These are phyloP conservation scores for Volvox reticuliferus DNA, from an alignment of 139 green algal species.

Conservation along the genomic window DNA sequence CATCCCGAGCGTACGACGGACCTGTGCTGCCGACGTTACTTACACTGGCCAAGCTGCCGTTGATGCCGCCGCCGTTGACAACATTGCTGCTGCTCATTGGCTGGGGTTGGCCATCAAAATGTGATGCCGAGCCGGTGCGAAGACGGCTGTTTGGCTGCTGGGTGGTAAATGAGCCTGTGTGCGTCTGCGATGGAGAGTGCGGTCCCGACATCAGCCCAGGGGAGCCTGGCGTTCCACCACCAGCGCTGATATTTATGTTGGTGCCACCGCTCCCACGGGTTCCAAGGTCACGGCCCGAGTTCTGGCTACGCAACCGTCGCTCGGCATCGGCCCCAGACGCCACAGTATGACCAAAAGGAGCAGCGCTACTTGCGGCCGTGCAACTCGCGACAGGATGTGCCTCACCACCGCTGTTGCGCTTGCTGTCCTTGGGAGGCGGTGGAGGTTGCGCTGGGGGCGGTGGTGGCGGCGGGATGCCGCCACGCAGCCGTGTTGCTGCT, in stretches of 20 bases:
- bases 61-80: neutral
- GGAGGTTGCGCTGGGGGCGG: slow-evolving; percentile 5
- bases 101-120: neutral
- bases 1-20: slow-evolving; percentile 22
- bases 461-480: slow-evolving; percentile 26
- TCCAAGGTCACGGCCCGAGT: neutral
- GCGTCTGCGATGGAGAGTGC: neutral
- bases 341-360: neutral
- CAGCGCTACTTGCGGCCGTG: neutral
- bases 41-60: neutral
- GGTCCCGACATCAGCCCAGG: neutral
- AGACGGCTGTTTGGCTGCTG: slow-evolving; percentile 21
- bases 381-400: neutral
- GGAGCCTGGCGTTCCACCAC: neutral
- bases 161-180: neutral
- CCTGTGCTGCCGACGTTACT: neutral
- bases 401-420: slow-evolving; percentile 13
- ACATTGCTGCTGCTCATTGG: neutral
- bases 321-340: neutral
- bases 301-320: neutral
- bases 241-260: neutral
- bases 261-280: neutral
- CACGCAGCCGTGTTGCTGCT: slow-evolving; percentile 7
- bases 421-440: slow-evolving; percentile 7
- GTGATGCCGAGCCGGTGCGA: neutral